phyloP scores from a whole-genome alignment of 148 eudicot species.

The Cornus suecica region DNA sequence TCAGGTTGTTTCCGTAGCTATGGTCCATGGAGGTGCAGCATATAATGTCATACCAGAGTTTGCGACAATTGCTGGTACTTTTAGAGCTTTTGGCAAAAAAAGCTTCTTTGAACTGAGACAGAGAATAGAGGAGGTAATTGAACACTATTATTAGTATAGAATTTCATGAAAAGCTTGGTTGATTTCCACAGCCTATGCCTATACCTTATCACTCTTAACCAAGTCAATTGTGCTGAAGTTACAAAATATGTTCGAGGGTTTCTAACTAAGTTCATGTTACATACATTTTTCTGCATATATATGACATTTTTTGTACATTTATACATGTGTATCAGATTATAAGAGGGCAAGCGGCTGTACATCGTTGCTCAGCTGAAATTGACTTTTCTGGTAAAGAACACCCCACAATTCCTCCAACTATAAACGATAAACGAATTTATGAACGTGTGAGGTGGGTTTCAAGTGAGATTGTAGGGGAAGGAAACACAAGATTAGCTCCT shows the following conservation, averaged over 20 bases:
- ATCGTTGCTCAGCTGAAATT: constrained; percentile 36
- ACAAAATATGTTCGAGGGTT: no score
- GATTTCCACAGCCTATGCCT: no score
- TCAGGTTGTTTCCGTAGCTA: constrained; percentile 23
- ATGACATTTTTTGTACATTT: not conserved
- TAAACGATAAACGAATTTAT: constrained; percentile 34
- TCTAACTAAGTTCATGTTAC: no score
- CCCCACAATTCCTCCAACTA: constrained; percentile 44
- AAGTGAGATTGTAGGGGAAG: constrained; percentile 29
- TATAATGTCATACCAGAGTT: constrained; percentile 28
- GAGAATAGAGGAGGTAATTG: constrained; percentile 48
- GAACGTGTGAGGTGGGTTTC: constrained; percentile 24
- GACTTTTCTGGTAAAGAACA: constrained; percentile 32
- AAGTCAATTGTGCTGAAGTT: no score
- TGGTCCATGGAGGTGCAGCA: constrained; percentile 30
- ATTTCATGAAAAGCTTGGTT: not conserved
- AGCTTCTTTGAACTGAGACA: constrained; percentile 30
- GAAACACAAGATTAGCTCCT: constrained; percentile 21
- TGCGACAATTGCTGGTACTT: constrained; percentile 35
- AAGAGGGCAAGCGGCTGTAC: constrained; percentile 37
- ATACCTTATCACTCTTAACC: no score
- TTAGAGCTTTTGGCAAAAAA: constrained; percentile 35
- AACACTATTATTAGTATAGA: not conserved
- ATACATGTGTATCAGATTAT: constrained; percentile 21
- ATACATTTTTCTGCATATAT: not conserved